Base-by-base conservation (phyloP, 805 yeast genomes). In the Lipomyces kockii region DNA sequence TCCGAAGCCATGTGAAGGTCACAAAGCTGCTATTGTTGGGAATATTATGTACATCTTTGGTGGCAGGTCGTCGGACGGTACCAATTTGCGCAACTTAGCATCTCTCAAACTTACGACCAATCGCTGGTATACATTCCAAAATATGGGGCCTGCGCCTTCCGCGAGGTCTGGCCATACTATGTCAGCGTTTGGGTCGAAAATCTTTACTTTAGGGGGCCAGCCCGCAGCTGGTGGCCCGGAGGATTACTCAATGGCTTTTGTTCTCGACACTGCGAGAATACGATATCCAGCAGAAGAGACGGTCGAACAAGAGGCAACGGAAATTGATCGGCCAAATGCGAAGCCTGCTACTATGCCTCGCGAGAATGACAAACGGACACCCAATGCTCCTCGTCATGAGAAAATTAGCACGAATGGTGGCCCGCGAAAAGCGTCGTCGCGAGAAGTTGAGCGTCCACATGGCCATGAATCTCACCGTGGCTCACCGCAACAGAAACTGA, bases 1-100 rank as follows among this genome's bases (percentile, higher is more conserved):
- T n/a, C 98, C 97, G 1, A 88, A 90, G 2, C 94, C 98, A 0
- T 84, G 93, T 67, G 96, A 92, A 78, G 97, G 94, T 75, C 99
- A 95, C 78, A 86, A 97, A 2, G 87, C 97, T 14, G 85, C 94
- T 12, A 79, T 92, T 46, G 89, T 89, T 66, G 88, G 88, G 67
- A 93, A 92, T 74, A 82, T 88, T 61, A 83, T 95, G 85, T 90
- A 89, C 74, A 85, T 94, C 14, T 88, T 89, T 76, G 99, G 99
- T 52, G 99, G 99, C 61, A 91, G 92, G 75, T 87, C 89, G 69
- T 80, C 84, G 43, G 83, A 86, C 69, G 97, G 97, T 56, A 83
- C 83, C 54, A 86, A 91, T 63, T 83, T 89, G 66, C 84, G 85
- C 73, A 84, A 86, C 43, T 83, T 92, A 62, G 86, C 85, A 74